Evolutionary conservation across 2,329 filamentous ascomycete genomes (phyloP), one percentile per base, ranked within the genome.

Genomic region (Diplodia intermedia): DNA sequence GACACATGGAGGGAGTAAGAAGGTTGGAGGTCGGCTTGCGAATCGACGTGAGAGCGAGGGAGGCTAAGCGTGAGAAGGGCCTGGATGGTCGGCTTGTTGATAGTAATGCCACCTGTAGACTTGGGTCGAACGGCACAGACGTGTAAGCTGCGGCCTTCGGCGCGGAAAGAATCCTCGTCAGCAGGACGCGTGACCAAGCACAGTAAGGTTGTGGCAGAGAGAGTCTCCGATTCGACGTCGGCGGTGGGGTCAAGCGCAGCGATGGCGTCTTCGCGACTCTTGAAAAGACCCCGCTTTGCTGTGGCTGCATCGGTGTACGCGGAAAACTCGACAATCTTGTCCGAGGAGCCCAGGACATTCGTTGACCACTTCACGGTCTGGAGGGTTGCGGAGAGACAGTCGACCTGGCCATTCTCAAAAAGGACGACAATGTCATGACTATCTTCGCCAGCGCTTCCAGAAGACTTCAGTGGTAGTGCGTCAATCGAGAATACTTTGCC

Each of bases 1-100:
- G 86, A 85, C 29, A 88, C 79, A 70, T 93, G 88, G 1, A 92
- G 78, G 36, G 85, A 84, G 72, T 86, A 90, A 9, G 71, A 71
- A 5, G 73, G 60, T 23, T 70, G 65, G 3, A 67, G 43, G 9
- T 67, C 26, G 33, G 69, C 68, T 4, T 65, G 38, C 8, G 57
- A 61, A 4, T 71, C 18, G 4, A 68, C 54, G 1, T 71, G 67
- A 2, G 73, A 67, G 15, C 66, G 69, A 1, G 76, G 77, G 5
- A 80, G 66, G 20, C 70, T 65, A 71, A 75, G 75, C 1, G 75
- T 73, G 3, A 76, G 69, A 36, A 80, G 71, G 36, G 77, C 73
- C 67, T 79, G 78, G 12, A 77, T 61, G 8, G 75, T 75, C 11
- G 74, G 72, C 12, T 75, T 69, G 63, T 73, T 75, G 31, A 69